Base-by-base conservation (phyloP, 106 monocot species). In the Dendrobium officinale region DNA sequence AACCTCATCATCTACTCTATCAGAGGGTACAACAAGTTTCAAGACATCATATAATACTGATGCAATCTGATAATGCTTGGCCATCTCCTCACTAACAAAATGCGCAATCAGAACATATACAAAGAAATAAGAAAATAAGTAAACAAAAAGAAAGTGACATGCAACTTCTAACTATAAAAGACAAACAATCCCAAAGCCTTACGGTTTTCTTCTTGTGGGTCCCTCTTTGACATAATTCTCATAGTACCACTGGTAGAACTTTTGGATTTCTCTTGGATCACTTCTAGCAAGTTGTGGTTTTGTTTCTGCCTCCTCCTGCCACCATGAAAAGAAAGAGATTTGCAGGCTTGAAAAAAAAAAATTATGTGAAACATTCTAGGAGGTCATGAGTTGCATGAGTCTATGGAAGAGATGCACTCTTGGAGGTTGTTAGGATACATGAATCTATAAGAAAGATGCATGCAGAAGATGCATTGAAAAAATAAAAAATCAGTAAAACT, bases 11-110 rank as follows among this genome's bases (percentile, higher is more conserved):
- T 91, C 91, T 81, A 92, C 78, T 87, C 88, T 98, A 5, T 87
- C 95, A 4, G 83, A 40, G 7, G 89, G 92, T 37, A 95, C 88
- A 16, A 98, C 88, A 40, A 91, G 87, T 86, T 85, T 92, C 77
- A 98, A 83, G 44, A 98, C 95, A 82, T 93, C 95, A 86, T 92
- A 95, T 73, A 98, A 80, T 27, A 98, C 92, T 44, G 95, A 95
- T 73, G 95, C 95, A 84, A 91, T 94, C 79, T 89, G 94, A 82
- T 98, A 98, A 77, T 92, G 91, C 75, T 93, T 98, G 77, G 91
- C 88, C 91, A 94, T 95, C 83, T 98, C 95, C 83, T 98, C 95
- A n/a, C 98, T 95, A 75, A 31, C 55, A 76, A 70, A 76, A 67
- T 78, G 51, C 27, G 77, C 26, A 61, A 48, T 59, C 51, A 82